phyloP scores from a whole-genome alignment of 1,284 basidiomycete species.

The Malassezia nana region DNA sequence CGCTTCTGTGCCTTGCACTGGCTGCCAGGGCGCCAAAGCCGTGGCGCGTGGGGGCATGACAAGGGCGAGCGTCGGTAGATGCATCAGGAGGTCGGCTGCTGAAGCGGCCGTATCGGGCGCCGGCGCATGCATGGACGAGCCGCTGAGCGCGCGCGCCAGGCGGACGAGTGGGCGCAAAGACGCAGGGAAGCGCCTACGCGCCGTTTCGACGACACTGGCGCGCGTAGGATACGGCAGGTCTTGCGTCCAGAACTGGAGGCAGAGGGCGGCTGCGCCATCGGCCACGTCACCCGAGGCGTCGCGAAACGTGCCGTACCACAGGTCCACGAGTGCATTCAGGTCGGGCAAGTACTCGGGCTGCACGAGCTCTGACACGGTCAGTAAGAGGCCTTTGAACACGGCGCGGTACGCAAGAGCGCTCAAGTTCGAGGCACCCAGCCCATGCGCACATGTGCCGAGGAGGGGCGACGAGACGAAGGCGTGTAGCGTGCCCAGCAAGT shows the following conservation, averaged over 20 bases:
- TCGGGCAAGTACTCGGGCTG: slow-evolving; percentile 56
- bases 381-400: slow-evolving; percentile 60
- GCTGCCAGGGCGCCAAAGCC: slow-evolving; percentile 61
- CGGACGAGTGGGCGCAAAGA: slow-evolving; percentile 62
- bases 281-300: slow-evolving; percentile 23
- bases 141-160: slow-evolving; percentile 64
- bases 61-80: slow-evolving; percentile 65
- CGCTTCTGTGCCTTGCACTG: slow-evolving; percentile 56
- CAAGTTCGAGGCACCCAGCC: slow-evolving; percentile 48
- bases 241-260: slow-evolving; percentile 65
- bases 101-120: slow-evolving; percentile 53
- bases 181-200: slow-evolving; percentile 68
- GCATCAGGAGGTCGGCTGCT: slow-evolving; percentile 64
- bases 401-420: slow-evolving; percentile 72
- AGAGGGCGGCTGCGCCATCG: slow-evolving; percentile 62
- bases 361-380: slow-evolving; percentile 64
- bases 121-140: slow-evolving; percentile 18
- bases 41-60: slow-evolving; percentile 55
- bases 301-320: slow-evolving; percentile 55
- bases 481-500: slow-evolving; percentile 38
- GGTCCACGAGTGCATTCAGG: slow-evolving; percentile 61
- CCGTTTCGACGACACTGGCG: slow-evolving; percentile 65
- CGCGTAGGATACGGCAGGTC: slow-evolving; percentile 57
- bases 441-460: slow-evolving; percentile 20
- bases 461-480: slow-evolving; percentile 40